A percentile compares a stretch with the other conserved stretches of the same genome.
phyloP scores from a whole-genome alignment of 148 eudicot species.

The Nepenthes gracilis region DNA sequence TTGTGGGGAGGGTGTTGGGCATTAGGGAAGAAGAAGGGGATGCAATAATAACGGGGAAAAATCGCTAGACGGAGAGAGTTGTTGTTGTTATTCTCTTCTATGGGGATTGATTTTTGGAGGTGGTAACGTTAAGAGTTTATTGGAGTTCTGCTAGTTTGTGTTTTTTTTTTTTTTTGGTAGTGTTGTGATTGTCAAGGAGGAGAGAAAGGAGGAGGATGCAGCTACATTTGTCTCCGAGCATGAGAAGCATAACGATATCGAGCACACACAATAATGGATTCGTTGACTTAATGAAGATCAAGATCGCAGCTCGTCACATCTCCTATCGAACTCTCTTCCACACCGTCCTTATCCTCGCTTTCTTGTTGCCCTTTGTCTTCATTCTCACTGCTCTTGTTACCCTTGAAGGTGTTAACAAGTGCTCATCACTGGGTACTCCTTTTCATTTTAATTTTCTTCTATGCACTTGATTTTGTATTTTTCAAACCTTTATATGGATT shows the following conservation, averaged over 20 bases:
- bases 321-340: conserved; percentile 86
- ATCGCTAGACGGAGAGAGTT: too few relatives aligned
- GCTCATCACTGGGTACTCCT: conserved; percentile 77
- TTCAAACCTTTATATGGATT: neutral
- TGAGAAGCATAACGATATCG: conserved; percentile 95
- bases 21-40: neutral
- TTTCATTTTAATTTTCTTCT: neutral
- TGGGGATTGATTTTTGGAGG: too few relatives aligned
- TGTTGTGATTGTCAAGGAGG: neutral
- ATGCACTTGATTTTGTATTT: neutral
- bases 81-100: too few relatives aligned
- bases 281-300: conserved; percentile 95
- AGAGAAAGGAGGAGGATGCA: conserved; percentile 54
- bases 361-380: conserved; percentile 86
- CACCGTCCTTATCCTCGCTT: conserved; percentile 77
- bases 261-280: conserved; percentile 43
- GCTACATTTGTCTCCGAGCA: conserved; percentile 98
- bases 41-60: neutral
- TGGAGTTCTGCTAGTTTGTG: too few relatives aligned
- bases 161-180: too few relatives aligned
- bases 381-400: conserved; percentile 91
- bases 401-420: conserved; percentile 98
- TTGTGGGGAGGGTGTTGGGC: too few relatives aligned
- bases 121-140: too few relatives aligned
- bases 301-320: conserved; percentile 84